Base-by-base conservation (phyloP, 2,329 filamentous ascomycete genomes). In the Fusarium clavum region DNA sequence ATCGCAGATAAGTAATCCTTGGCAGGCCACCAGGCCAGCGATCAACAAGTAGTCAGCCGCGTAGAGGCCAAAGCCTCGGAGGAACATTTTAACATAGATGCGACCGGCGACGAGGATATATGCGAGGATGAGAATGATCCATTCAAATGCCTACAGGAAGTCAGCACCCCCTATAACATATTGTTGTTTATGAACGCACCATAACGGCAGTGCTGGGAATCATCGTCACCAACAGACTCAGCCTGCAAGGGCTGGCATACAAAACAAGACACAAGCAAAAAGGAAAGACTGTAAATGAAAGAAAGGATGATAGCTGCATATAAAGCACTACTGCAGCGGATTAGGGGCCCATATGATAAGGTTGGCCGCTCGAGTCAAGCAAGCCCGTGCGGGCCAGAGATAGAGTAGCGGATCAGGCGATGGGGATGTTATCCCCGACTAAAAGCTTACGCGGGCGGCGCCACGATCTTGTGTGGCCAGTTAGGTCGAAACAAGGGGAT, bases 121-220 rank as follows among this genome's bases (percentile, higher is more conserved):
- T 3, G 60, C 57, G 9, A 62, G 30, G 6, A 20, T 7, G 11
- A 62, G 51, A 6, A 61, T 54, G 2, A 46, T 46, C 60, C 60
- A 62, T 43, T 61, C 60, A 0, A 62, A 61, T 34, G 57, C 57
- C 57, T 61, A 8, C 6, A n/a, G 5, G 3, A 5, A 6, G 14
- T 20, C 2, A 43, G 27, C 20, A 20, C 20, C 20, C 20, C 20
- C 20, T 20, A 20, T 14, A 24, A 24, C 24, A 24, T 24, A 24
- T 6, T 24, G 6, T 24, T 24, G 24, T 24, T 9, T 27, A 10
- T 12, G 7, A 5, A 20, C 20, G 14, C 34, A 61, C 54, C 44
- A 61, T 59, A 2, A 62, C 59, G n/a, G 45, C 59, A 12, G 18
- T 45, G 13, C 59, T 62, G 18, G 59, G 54, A 27, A 62, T 62